These are phyloP conservation scores for Mycotypha africana DNA, from an alignment of 371 early-diverging fungal species.

Conservation along the genomic window DNA sequence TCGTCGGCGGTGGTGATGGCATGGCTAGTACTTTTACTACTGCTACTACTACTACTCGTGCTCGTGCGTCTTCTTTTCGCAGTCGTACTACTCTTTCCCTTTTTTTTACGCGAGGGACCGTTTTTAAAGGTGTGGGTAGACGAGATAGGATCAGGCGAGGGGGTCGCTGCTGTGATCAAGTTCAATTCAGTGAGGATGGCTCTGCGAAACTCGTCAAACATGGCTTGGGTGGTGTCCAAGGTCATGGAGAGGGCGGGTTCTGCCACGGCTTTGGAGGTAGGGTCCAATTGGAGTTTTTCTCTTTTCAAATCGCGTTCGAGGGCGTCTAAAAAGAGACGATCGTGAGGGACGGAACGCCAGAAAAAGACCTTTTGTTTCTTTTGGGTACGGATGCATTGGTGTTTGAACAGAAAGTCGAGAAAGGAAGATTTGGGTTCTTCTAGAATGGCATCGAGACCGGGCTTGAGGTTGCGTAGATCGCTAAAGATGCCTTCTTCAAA, in stretches of 20 bases:
- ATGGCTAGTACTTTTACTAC: too few relatives aligned
- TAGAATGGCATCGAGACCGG: conserved; percentile 75
- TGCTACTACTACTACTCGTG: too few relatives aligned
- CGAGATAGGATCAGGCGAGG: too few relatives aligned
- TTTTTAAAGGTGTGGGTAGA: neutral
- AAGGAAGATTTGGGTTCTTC: conserved; percentile 77
- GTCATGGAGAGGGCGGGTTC: conserved; percentile 31
- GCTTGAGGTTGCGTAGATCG: conserved; percentile 81
- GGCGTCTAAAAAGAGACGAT: conserved; percentile 76
- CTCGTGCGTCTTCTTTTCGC: too few relatives aligned
- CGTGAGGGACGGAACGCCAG: conserved; percentile 84
- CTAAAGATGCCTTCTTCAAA: conserved; percentile 89
- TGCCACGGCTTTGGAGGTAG: conserved; percentile 50
- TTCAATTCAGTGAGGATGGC: conserved; percentile 28
- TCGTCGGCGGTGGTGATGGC: too few relatives aligned
- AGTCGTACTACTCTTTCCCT: too few relatives aligned
- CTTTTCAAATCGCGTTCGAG: conserved; percentile 90
- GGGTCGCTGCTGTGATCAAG: too few relatives aligned
- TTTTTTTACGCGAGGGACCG: too few relatives aligned
- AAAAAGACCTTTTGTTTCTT: conserved; percentile 89
- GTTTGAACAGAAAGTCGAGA: conserved; percentile 73
- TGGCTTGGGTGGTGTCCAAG: conserved; percentile 35
- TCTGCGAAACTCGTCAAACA: conserved; percentile 35
- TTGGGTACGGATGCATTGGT: conserved; percentile 83
- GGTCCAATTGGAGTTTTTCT: conserved; percentile 64